These are phyloP conservation scores for Salix dunnii DNA, from an alignment of 345 rosid species.

Conservation along the genomic window DNA sequence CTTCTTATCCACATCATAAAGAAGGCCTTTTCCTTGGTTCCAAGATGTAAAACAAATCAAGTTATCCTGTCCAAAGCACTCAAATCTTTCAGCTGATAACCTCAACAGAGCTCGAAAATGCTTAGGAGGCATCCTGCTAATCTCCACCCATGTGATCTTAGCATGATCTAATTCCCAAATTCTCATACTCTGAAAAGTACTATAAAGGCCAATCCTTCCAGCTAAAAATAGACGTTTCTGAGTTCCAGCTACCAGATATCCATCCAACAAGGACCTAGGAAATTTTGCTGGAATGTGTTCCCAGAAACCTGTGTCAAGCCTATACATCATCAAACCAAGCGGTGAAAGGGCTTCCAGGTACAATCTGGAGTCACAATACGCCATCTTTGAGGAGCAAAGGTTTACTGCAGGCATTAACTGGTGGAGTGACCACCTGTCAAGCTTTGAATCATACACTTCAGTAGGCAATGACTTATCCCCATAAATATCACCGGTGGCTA, in stretches of 20 bases:
- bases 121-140: conserved; percentile 91
- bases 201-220: conserved; percentile 91
- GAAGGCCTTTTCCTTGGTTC: conserved; percentile 93
- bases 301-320: conserved; percentile 75
- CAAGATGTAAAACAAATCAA: conserved; percentile 94
- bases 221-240: conserved; percentile 84
- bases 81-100: conserved; percentile 92
- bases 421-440: conserved; percentile 69
- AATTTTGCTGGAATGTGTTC: conserved; percentile 93
- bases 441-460: conserved; percentile 84
- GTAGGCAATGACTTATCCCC: conserved; percentile 88
- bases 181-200: conserved; percentile 93
- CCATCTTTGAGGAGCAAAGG: conserved; percentile 93
- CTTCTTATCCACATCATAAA: conserved; percentile 88
- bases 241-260: conserved; percentile 92
- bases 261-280: conserved; percentile 87
- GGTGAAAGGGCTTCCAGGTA: conserved; percentile 95
- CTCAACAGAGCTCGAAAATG: conserved; percentile 81
- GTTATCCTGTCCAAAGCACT: conserved; percentile 97
- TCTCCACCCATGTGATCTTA: conserved; percentile 79
- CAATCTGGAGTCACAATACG: conserved; percentile 81
- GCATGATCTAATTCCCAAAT: conserved; percentile 93
- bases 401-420: conserved; percentile 95
- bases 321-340: conserved; percentile 90
- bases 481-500: conserved; percentile 83